phyloP scores from a whole-genome alignment of 306 rosid genomes.

The Pueraria montana region DNA sequence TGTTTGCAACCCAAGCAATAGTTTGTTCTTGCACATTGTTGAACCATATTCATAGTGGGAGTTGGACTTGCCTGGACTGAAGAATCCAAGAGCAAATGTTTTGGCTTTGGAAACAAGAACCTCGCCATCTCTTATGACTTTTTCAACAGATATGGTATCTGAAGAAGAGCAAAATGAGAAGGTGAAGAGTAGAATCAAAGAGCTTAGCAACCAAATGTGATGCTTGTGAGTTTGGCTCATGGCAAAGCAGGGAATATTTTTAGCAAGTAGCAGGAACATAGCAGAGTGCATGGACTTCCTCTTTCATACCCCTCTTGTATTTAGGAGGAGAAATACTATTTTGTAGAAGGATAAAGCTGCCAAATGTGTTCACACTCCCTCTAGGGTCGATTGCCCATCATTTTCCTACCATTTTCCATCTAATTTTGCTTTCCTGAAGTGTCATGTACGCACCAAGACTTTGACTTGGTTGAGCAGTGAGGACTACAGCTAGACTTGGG shows the following conservation, averaged over 20 bases:
- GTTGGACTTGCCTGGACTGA: constrained; percentile 59
- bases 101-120: constrained; percentile 32
- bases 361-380: no score
- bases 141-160: constrained; percentile 23
- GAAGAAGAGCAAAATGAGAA: constrained; percentile 20
- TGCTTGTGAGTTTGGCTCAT: not conserved
- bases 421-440: no score
- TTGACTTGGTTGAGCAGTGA: no score
- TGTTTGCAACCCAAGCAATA: constrained; percentile 65
- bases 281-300: constrained; percentile 24
- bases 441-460: no score
- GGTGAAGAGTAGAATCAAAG: constrained; percentile 24
- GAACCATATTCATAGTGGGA: constrained; percentile 65
- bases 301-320: no score
- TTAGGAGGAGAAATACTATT: no score
- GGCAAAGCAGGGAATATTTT: not conserved
- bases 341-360: no score
- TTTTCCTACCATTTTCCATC: no score
- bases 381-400: no score
- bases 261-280: no score
- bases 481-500: no score
- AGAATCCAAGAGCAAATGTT: constrained; percentile 68
- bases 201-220: not conserved
- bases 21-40: constrained; percentile 44
- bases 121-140: constrained; percentile 42